These are phyloP conservation scores for Colletotrichum sublineola DNA, from an alignment of 2,329 filamentous ascomycete genomes.

Conservation along the genomic window DNA sequence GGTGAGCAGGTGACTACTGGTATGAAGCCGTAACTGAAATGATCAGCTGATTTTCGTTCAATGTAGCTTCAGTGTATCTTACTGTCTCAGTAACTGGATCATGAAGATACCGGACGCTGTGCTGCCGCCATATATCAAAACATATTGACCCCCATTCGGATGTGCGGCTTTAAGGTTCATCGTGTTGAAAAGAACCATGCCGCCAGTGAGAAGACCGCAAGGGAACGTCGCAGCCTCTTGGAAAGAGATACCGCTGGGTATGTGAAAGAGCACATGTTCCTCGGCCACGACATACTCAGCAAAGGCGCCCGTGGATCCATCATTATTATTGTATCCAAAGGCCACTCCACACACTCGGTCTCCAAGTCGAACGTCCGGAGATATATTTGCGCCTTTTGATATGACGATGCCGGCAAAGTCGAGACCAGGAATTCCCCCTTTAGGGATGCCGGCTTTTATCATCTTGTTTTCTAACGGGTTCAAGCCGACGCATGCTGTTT, in stretches of 20 bases:
- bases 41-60: background rate
- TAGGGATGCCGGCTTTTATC: slow-evolving; percentile 45
- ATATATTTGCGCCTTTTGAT: slow-evolving; percentile 46
- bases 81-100: slow-evolving; percentile 46
- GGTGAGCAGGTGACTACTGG: slow-evolving; percentile 62
- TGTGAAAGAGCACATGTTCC: slow-evolving; percentile 44
- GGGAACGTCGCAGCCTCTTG: slow-evolving; percentile 46
- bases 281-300: slow-evolving; percentile 47
- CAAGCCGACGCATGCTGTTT: slow-evolving; percentile 50
- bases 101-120: slow-evolving; percentile 61
- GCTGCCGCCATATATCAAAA: slow-evolving; percentile 61
- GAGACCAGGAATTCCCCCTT: slow-evolving; percentile 50
- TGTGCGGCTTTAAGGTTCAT: slow-evolving; percentile 48
- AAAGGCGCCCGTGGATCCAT: slow-evolving; percentile 48
- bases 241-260: slow-evolving; percentile 47
- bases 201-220: slow-evolving; percentile 17
- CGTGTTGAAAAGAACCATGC: slow-evolving; percentile 36
- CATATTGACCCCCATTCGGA: slow-evolving; percentile 29
- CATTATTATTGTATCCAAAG: slow-evolving; percentile 43
- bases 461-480: slow-evolving; percentile 55
- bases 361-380: slow-evolving; percentile 45
- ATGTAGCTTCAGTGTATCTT: background rate
- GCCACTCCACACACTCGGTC: slow-evolving; percentile 48
- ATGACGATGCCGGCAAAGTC: slow-evolving; percentile 54
- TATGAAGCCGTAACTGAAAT: slow-evolving; percentile 50